Percentiles rank a stretch among this genome's conserved stretches.
phyloP scores from a whole-genome alignment of 345 rosid species.

The Camelina neglecta region DNA sequence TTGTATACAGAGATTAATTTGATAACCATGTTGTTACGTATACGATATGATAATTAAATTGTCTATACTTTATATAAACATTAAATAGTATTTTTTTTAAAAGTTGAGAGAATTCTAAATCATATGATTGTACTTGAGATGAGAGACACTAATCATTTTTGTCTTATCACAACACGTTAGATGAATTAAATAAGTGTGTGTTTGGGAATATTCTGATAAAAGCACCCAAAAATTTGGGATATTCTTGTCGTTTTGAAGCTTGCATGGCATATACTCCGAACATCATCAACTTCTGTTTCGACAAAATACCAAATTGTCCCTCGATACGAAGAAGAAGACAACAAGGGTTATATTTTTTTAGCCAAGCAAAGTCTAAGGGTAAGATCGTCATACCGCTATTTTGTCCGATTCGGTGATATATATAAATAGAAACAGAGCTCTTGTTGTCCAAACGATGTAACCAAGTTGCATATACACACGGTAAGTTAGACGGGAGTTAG shows the following conservation, averaged over 20 bases:
- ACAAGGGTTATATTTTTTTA: not conserved
- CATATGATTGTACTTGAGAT: not conserved
- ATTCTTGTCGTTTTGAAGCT: constrained; percentile 44
- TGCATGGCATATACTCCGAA: constrained; percentile 43
- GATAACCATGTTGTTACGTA: constrained; percentile 21
- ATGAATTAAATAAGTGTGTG: not conserved
- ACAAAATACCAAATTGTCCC: constrained; percentile 31
- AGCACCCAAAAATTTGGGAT: constrained; percentile 35
- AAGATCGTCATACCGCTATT: not conserved
- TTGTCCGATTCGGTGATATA: not conserved
- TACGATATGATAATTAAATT: constrained; percentile 9
- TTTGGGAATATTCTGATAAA: constrained; percentile 42
- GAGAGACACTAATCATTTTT: constrained; percentile 20
- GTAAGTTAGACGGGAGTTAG: constrained; percentile 16
- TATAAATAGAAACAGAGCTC: not conserved
- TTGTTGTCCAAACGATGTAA: constrained; percentile 29
- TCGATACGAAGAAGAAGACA: not conserved
- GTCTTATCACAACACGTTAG: constrained; percentile 9
- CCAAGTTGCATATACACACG: constrained; percentile 40
- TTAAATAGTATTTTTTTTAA: not conserved
- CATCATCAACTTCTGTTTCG: not conserved
- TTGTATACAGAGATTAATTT: not conserved
- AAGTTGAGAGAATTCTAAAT: not conserved
- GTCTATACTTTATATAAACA: constrained; percentile 12
- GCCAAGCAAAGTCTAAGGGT: constrained; percentile 17